Conservation (phyloP, 78 protist genomes). For the Guillardia theta region DNA sequence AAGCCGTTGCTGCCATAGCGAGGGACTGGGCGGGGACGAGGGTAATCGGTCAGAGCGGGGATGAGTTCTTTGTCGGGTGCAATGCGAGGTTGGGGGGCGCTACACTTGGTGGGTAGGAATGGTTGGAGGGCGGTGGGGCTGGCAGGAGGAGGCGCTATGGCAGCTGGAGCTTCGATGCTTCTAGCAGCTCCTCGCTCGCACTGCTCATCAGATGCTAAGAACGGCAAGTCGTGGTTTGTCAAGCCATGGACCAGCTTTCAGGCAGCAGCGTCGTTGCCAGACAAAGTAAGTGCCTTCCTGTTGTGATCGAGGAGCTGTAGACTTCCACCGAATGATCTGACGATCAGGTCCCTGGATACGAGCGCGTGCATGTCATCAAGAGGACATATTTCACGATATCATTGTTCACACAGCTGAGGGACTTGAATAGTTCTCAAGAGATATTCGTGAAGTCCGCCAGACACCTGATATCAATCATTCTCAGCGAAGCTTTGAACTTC, state of each 20-base stretch:
- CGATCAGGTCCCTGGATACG: neutral
- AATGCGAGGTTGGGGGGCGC: too few species aligned
- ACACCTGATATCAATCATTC: neutral
- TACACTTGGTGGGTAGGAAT: too few species aligned
- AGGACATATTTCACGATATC: neutral
- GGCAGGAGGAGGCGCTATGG: too few species aligned
- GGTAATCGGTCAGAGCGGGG: too few species aligned
- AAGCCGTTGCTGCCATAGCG: too few species aligned
- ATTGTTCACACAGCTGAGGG: neutral
- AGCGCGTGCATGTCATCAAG: neutral
- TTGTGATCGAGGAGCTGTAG: neutral
- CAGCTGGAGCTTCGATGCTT: too few species aligned
- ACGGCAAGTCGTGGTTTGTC: neutral
- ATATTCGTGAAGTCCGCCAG: neutral
- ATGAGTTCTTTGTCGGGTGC: too few species aligned
- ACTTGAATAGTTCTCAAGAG: neutral
- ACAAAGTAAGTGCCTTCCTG: neutral
- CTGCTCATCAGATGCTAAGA: neutral
- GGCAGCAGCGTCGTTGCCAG: neutral
- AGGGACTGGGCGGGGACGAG: too few species aligned
- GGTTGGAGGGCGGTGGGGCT: too few species aligned
- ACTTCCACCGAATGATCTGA: neutral
- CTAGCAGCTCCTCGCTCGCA: too few species aligned
- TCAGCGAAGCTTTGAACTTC: neutral
- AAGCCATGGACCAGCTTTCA: neutral